Evolutionary conservation across 169 alveolate species (phyloP), one percentile per base, ranked within the genome.

Genomic region (Eimeria sp.): DNA sequence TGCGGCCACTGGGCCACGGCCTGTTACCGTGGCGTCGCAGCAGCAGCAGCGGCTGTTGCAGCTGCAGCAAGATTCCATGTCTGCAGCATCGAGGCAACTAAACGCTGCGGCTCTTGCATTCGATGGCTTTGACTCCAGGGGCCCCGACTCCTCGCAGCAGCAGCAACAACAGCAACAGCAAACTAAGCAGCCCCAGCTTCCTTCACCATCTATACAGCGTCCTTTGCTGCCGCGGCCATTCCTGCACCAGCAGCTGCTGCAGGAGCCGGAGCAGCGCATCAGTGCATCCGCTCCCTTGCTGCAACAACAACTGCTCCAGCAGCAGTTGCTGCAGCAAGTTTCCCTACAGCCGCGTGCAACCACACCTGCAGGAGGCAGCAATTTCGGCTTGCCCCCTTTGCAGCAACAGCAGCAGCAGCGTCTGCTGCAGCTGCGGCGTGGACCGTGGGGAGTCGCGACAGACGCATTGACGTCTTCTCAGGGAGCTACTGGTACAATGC

Each of bases 241-340:
- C 20, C 65, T 58, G 45, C 94, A 58, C 65, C 94, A 87, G 94
- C 94, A 87, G 67, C 94, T 63, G 94, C 61, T 34, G 40, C 94
- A 58, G 78, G 78, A 30, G 75, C 92, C 51, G 49, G 76, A 63
- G 94, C 94, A 63, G 49, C 43, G 7, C 47, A 18, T 65, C 43
- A 5, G 61, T 51, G 88, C 78, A 30, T 25, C 88, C 20, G 14
- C 89, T 54, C 78, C 95, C n/a, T 10, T 72, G 61, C 73, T 72
- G 95, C 88, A 65, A 58, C 95, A 72, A 54, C 95, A 72, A 76
- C 54, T 90, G 82, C 82, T 90, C 40, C 89, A 63, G 61, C 94
- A 63, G 40, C 54, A 34, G 30, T 67, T 65, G 80, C 57, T 45
- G 51, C 84, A 65, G 40, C 54, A 34, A 43, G 58, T 45, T 25